These are phyloP conservation scores for Backusella tarrabulga DNA, from an alignment of 192 early-diverging fungal species.

Conservation along the genomic window DNA sequence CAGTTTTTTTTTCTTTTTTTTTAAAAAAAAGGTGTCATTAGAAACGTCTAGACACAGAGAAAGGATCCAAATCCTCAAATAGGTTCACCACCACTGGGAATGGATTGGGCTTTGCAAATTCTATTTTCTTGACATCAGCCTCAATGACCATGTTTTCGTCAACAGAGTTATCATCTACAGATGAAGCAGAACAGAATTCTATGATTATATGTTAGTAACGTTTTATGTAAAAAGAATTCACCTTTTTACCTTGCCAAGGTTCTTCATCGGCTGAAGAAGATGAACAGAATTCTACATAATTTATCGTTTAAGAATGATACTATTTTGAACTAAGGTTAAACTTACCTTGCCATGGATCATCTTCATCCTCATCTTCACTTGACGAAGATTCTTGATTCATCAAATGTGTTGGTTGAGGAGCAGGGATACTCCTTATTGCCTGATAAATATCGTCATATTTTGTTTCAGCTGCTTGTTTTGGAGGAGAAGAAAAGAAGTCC, in stretches of 20 bases:
- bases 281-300: neutral
- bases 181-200: conserved; percentile 2
- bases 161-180: neutral
- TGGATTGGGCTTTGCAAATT: neutral
- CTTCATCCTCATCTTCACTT: neutral
- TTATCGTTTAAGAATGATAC: neutral
- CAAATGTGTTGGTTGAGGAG: neutral
- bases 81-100: neutral
- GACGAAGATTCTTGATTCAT: neutral
- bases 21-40: neutral
- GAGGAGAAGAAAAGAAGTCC: neutral
- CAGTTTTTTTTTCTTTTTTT: neutral
- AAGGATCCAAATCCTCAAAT: conserved; percentile 5
- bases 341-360: neutral
- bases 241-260: neutral
- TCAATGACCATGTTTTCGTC: neutral
- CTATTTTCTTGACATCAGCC: neutral
- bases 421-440: neutral
- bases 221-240: neutral
- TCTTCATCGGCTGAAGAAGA: neutral
- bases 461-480: neutral
- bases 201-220: neutral
- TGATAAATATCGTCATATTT: neutral
- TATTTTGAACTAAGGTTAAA: no score
- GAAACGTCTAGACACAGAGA: conserved; percentile 3